Conservation (phyloP, 1,139 yeast species). For the Debaryomyces sp. region DNA sequence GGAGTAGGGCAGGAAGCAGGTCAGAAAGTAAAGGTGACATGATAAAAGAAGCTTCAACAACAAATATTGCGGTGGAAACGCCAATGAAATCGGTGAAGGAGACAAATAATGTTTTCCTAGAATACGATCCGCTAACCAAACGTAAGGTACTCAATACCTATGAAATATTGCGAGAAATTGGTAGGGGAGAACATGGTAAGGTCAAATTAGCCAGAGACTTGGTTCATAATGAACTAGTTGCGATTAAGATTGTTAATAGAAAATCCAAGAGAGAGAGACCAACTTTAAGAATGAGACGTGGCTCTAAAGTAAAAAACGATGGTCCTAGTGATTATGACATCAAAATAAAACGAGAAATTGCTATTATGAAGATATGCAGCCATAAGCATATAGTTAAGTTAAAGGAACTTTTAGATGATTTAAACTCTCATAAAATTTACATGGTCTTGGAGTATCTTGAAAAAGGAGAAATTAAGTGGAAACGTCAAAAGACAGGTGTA, state of each 20-base stretch:
- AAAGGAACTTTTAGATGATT: conserved; percentile 89
- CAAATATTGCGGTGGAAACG: neutral
- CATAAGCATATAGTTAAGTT: conserved; percentile 90
- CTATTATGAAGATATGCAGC: conserved; percentile 91
- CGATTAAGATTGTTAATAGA: conserved; percentile 90
- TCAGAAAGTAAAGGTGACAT: neutral
- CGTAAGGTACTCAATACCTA: conserved; percentile 87
- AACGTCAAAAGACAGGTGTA: conserved; percentile 27
- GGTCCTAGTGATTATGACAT: conserved; percentile 49
- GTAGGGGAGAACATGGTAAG: conserved; percentile 97
- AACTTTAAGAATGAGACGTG: conserved; percentile 50
- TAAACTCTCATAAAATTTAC: conserved; percentile 80
- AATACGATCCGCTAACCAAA: conserved; percentile 85
- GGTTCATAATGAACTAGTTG: conserved; percentile 72
- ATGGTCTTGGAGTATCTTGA: conserved; percentile 89
- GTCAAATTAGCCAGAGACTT: conserved; percentile 87
- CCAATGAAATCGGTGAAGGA: conserved; percentile 61
- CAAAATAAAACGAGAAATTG: conserved; percentile 87
- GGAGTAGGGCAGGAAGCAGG: neutral
- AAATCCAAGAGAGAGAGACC: conserved; percentile 59
- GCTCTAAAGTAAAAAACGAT: conserved; percentile 17
- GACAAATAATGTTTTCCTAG: conserved; percentile 77
- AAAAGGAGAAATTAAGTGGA: conserved; percentile 94
- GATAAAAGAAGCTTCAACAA: neutral
- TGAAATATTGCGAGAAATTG: conserved; percentile 85